phyloP scores from a whole-genome alignment of 345 rosid genomes.

The Euphorbia tirucalli region DNA sequence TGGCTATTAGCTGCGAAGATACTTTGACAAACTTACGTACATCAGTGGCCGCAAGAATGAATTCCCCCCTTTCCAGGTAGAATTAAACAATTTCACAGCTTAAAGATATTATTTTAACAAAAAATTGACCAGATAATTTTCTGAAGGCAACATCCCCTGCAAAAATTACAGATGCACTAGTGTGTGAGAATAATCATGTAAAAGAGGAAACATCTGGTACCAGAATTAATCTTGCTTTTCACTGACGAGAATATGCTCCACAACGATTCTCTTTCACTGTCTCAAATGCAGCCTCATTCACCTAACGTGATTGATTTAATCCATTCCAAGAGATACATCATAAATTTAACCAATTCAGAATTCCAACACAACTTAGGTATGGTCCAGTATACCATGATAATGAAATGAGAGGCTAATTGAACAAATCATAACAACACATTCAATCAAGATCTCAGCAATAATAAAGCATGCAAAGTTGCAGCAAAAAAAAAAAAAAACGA shows the following conservation, averaged over 20 bases:
- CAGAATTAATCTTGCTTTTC: constrained; percentile 54
- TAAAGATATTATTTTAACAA: not conserved
- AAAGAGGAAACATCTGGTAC: constrained; percentile 36
- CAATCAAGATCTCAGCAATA: not conserved
- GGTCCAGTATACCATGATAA: too few species aligned
- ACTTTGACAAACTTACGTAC: constrained; percentile 68
- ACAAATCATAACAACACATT: not conserved
- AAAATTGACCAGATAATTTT: constrained; percentile 44
- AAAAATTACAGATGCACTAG: constrained; percentile 1
- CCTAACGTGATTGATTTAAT: constrained; percentile 39
- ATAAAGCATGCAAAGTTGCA: not conserved
- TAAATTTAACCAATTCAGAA: not conserved
- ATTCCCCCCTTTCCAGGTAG: not conserved
- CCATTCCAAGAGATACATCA: constrained; percentile 1
- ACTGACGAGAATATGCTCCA: constrained; percentile 59
- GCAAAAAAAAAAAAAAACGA: too few species aligned
- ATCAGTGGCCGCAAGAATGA: constrained; percentile 53
- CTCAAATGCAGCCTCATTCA: constrained; percentile 76
- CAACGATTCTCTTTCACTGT: constrained; percentile 67
- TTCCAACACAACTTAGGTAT: not conserved
- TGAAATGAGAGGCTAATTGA: not conserved
- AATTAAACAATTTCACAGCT: not conserved
- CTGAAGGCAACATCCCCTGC: constrained; percentile 82
- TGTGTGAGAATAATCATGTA: constrained; percentile 4
- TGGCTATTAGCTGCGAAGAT: constrained; percentile 55